Conservation (phyloP, 371 early-diverging fungal species). For the Apophysomyces elegans region DNA sequence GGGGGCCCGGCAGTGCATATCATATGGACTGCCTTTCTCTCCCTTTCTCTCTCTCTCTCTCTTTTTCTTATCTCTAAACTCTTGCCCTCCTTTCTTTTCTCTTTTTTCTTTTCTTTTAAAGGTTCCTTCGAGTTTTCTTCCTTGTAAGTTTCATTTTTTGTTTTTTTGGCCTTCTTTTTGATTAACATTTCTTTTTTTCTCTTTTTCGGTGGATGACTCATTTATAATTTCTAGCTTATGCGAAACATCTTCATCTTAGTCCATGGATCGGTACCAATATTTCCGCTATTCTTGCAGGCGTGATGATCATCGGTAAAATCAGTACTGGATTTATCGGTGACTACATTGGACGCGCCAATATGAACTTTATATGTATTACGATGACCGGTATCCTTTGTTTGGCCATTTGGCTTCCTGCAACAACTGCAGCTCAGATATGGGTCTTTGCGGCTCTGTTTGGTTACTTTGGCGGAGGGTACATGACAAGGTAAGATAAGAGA, state of each 20-base stretch:
- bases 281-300: constrained; percentile 53
- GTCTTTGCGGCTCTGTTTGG: constrained; percentile 55
- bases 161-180: background rate
- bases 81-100: background rate
- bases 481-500: constrained; percentile 35
- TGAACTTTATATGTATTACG: constrained; percentile 42
- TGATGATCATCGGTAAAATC: constrained; percentile 60
- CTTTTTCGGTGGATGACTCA: background rate
- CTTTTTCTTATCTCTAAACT: background rate
- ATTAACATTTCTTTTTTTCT: too few species aligned
- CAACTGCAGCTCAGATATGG: constrained; percentile 40
- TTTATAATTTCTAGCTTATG: constrained; percentile 35
- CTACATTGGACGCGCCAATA: constrained; percentile 62
- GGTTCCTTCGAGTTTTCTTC: constrained; percentile 29
- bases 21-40: too few species aligned
- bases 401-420: constrained; percentile 43
- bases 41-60: background rate
- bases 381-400: constrained; percentile 49
- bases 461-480: constrained; percentile 64
- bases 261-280: constrained; percentile 42
- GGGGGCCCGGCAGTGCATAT: too few species aligned
- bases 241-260: constrained; percentile 33
- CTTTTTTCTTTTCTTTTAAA: constrained; percentile 11
- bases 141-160: constrained; percentile 20
- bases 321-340: constrained; percentile 57